Evolutionary conservation across 2,329 filamentous ascomycete species (phyloP).

Genomic region (Pestalotiopsis sp.): DNA sequence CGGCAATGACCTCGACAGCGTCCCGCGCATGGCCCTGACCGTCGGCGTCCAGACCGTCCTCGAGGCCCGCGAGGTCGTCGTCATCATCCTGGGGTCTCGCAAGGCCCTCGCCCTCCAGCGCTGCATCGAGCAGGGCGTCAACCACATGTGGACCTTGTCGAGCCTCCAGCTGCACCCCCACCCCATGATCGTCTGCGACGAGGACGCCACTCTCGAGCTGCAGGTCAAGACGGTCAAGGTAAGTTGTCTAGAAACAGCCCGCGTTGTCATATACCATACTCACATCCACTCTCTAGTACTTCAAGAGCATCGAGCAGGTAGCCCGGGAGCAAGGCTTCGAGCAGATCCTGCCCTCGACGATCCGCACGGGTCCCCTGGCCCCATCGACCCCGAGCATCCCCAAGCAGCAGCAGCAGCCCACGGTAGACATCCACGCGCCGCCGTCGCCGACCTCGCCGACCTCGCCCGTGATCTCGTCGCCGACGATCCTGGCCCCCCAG

Average conservation of each 20-base stretch:
- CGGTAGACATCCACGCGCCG: constrained; percentile 41
- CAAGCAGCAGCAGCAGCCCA: constrained; percentile 31
- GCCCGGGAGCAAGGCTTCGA: constrained; percentile 59
- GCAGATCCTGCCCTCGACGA: constrained; percentile 57
- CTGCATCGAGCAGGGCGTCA: constrained; percentile 79
- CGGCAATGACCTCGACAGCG: constrained; percentile 69
- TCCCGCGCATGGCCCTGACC: constrained; percentile 81
- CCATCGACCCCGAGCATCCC: constrained; percentile 25
- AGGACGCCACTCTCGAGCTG: constrained; percentile 74
- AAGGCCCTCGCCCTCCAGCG: constrained; percentile 79
- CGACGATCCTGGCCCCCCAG: constrained; percentile 54
- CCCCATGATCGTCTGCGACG: constrained; percentile 81
- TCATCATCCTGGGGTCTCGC: constrained; percentile 80
- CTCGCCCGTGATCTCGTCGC: constrained; percentile 24
- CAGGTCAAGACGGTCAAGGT: constrained; percentile 74
- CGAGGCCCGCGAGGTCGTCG: constrained; percentile 78
- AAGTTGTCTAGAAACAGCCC: constrained; percentile 21
- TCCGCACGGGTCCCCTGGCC: constrained; percentile 46
- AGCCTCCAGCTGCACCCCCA: constrained; percentile 79
- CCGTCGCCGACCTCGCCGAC: constrained; percentile 10
- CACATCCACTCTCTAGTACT: constrained; percentile 52
- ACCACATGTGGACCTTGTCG: constrained; percentile 90
- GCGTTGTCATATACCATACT: too few species aligned
- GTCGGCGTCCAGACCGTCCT: constrained; percentile 84
- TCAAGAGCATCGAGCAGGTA: constrained; percentile 71